Percentiles rank a stretch among this genome's conserved stretches.
Conservation (phyloP, 164 flowering plant genomes). For the Protea cynaroides region DNA sequence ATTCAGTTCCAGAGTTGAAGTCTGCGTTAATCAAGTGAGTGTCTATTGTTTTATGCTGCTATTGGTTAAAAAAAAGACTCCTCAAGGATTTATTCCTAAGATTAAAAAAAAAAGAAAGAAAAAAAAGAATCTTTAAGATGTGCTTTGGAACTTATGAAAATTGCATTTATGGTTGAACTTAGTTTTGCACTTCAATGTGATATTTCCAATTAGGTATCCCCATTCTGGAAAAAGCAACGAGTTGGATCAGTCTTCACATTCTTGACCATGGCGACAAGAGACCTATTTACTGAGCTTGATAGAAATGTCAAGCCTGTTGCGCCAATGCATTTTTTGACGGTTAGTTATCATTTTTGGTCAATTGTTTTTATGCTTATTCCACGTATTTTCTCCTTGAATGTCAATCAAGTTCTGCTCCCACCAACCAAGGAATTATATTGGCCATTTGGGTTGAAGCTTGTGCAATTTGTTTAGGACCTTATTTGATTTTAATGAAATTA, state of each 20-base stretch:
- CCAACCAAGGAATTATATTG: no score
- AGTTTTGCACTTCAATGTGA: not conserved
- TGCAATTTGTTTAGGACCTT: no score
- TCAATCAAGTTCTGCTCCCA: not conserved
- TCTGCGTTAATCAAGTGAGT: slow-evolving; percentile 73
- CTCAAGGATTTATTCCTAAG: no score
- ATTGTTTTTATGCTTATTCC: not conserved
- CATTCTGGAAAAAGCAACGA: slow-evolving; percentile 60
- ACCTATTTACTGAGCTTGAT: slow-evolving; percentile 83
- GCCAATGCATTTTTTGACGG: slow-evolving; percentile 98
- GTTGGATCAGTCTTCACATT: slow-evolving; percentile 83
- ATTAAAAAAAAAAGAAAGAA: no score
- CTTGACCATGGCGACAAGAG: slow-evolving; percentile 84
- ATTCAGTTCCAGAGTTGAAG: slow-evolving; percentile 95
- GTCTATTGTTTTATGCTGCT: not conserved
- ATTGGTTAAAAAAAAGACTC: slow-evolving; percentile 1
- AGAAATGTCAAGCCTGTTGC: slow-evolving; percentile 82
- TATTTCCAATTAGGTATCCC: slow-evolving; percentile 45
- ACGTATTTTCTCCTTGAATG: not conserved
- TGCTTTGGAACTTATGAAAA: not conserved
- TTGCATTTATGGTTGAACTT: slow-evolving; percentile 2
- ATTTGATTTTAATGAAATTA: no score
- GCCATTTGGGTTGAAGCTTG: no score
- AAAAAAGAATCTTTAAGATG: no score
- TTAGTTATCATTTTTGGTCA: slow-evolving; percentile 27